These are phyloP conservation scores for Backusella tuberculispora DNA, from an alignment of 192 early-diverging fungal genomes.

Conservation along the genomic window DNA sequence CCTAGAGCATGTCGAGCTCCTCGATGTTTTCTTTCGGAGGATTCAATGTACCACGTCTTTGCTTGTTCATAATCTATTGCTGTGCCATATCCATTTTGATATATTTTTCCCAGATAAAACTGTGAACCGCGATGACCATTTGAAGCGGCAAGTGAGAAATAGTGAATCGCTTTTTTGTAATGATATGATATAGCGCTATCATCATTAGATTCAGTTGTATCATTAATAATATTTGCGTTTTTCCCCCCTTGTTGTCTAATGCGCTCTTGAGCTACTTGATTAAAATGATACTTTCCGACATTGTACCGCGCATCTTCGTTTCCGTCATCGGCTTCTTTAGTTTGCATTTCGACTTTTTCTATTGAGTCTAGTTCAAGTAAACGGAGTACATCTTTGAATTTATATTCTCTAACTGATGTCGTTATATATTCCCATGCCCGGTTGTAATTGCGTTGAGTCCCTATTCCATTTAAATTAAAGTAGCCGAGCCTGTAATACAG, in stretches of 20 bases:
- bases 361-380: no score
- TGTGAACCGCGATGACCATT: neutral
- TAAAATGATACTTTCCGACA: neutral
- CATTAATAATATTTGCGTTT: neutral
- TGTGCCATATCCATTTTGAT: neutral
- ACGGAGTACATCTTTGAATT: no score
- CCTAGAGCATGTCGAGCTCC: constrained; percentile 8
- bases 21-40: constrained; percentile 12
- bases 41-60: neutral
- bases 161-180: neutral
- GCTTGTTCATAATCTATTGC: neutral
- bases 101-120: neutral
- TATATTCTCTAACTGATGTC: no score
- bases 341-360: no score
- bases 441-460: neutral
- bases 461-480: neutral
- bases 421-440: neutral
- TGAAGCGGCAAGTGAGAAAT: neutral
- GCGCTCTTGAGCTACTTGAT: neutral
- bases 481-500: neutral
- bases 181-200: neutral
- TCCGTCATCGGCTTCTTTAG: no score
- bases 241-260: neutral
- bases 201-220: neutral
- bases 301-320: no score